These are phyloP conservation scores for Penicillium sp. DNA, from an alignment of 2,329 filamentous ascomycete species.

Conservation along the genomic window DNA sequence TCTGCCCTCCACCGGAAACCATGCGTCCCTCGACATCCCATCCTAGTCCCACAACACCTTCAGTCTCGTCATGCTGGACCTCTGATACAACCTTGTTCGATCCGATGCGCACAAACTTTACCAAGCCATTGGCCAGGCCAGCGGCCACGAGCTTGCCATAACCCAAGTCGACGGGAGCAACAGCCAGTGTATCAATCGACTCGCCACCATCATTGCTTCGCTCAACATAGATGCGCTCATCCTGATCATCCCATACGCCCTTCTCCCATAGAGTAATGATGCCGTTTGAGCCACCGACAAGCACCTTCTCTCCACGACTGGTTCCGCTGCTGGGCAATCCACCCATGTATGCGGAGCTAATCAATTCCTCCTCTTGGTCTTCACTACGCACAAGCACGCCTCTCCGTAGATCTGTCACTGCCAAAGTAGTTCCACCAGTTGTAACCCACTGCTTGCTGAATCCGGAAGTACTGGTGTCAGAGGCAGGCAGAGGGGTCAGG, in stretches of 20 bases:
- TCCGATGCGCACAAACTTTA: constrained; percentile 75
- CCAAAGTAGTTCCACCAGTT: constrained; percentile 86
- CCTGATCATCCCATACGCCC: constrained; percentile 92
- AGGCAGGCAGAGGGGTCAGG: constrained; percentile 77
- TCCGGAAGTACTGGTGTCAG: constrained; percentile 78
- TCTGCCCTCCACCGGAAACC: constrained; percentile 83
- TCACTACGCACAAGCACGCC: constrained; percentile 87
- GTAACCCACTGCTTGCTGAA: constrained; percentile 94
- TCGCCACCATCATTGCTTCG: constrained; percentile 64
- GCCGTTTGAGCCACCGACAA: constrained; percentile 77
- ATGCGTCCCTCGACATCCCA: constrained; percentile 85
- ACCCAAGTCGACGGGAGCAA: constrained; percentile 70
- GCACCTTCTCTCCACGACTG: constrained; percentile 71
- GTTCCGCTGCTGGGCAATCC: constrained; percentile 68
- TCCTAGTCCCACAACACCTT: constrained; percentile 76
- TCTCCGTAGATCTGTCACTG: constrained; percentile 82
- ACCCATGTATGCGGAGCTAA: constrained; percentile 76
- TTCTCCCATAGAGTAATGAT: constrained; percentile 92
- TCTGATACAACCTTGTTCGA: constrained; percentile 69
- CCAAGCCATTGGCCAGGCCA: constrained; percentile 75
- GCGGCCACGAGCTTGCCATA: constrained; percentile 68
- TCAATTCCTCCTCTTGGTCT: constrained; percentile 89
- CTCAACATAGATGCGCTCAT: constrained; percentile 81
- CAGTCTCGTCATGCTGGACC: constrained; percentile 77
- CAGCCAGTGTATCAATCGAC: constrained; percentile 74